Evolutionary conservation across 352 stramenopile species (phyloP), one percentile per base, ranked within the genome.

Genomic region (Phytophthora capsici): DNA sequence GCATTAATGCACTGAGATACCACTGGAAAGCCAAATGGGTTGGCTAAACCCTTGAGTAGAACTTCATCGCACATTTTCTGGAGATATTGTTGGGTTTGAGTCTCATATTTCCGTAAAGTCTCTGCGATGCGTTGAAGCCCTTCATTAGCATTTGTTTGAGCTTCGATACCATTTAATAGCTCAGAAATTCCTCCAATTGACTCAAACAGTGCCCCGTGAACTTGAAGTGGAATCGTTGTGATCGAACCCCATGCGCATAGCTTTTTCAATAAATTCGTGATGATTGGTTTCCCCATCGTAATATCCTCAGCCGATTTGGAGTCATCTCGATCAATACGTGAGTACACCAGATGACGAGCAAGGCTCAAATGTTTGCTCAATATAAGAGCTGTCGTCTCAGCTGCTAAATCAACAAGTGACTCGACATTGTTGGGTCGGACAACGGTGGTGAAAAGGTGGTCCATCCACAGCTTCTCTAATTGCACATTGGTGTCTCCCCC

Each of bases 181-280:
- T 96, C 85, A 2, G 86, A 83, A 37, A 93, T 69, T 1, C 80
- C 81, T 40, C 88, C 88, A 52, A 94, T 81, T 10, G 73, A 92
- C 56, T 95, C 88, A 26, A 96, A 95, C 0, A 96, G 55, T 20
- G 82, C 84, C 26, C 84, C 88, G 45, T 96, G 88, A 20, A 94
- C 78, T 37, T 84, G 73, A 26, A 96, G 74, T 3, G 88, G 88
- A 46, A 96, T 94, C 25, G 80, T 90, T 16, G 83, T 71, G 30
- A 95, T 69, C 13, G 65, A 55, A 16, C 65, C 68, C 76, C 84
- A 91, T 1, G 71, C 61, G 30, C 85, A 93, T 13, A 96, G 26
- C 14, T 80, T 80, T 34, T 74, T 77, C 25, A 94, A 28, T 30
- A 95, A 48, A n/a, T 73, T 57, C 3, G 84, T 92, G 22, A 88